Base-by-base conservation (phyloP, 306 rosid species). In the Chamaecrista fasciculata region DNA sequence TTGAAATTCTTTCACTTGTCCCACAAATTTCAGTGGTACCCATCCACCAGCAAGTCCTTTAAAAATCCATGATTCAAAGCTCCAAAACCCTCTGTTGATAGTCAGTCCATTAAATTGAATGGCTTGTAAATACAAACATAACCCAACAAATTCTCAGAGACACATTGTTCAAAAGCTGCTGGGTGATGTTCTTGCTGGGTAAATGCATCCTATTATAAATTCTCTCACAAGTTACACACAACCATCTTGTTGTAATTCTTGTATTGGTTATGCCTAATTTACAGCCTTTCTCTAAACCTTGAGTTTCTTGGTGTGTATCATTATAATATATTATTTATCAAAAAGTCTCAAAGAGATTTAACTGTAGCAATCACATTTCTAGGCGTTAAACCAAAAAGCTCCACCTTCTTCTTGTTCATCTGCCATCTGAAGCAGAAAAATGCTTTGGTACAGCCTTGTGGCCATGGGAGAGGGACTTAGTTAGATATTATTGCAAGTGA, bases 51-150 rank as follows among this genome's bases (percentile, higher is more conserved):
- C 15, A n/a, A 37, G 46, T 18, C 29, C 64, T 2, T n/a, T 39
- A n/a, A 29, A 29, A 25, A 26, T 51, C 49, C 51, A 26, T 46
- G 1, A 24, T 50, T 60, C 48, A 29, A 46, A 39, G 14, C 18
- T 51, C 16, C 21, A 51, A 71, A 37, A n/a, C n/a, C 19, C 57
- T 37, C 40, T 39, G 50, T 65, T 73, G 70, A 60, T 67, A 28
- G 46, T 31, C 64, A 28, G 46, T 31, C 64, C 44, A 58, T n/a
- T 33, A 33, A 25, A 58, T n/a, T 33, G 6, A 25, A 39, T 51
- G 67, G 59, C 66, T 49, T 80, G 88, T 84, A 78, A 62, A 78
- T 80, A 83, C 37, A 51, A 78, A 28, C 36, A 4, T 33, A 4
- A 39, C 48, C 50, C 36, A 40, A 48, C 40, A 23, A 31, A 28